Evolutionary conservation across 768 basidiomycete genomes (phyloP).

Genomic region (Pisolithus albus): DNA sequence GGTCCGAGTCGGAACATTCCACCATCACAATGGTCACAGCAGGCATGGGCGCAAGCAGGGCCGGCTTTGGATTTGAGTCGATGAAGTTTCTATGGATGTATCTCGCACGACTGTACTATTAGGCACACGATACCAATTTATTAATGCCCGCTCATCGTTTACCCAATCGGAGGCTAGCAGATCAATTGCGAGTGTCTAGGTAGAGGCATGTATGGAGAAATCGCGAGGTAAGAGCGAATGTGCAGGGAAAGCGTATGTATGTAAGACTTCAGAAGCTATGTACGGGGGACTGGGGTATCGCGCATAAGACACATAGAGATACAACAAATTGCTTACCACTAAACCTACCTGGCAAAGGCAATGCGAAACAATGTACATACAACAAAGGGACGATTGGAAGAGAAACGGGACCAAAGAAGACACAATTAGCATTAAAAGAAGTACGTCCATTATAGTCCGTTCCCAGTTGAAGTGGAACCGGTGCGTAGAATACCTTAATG

Average conservation of each 20-base stretch:
- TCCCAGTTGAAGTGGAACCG: conserved; percentile 2
- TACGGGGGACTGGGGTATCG: neutral
- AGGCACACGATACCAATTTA: neutral
- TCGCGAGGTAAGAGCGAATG: neutral
- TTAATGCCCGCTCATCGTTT: neutral
- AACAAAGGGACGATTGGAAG: neutral
- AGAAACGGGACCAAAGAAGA: neutral
- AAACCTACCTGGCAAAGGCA: conserved; percentile 2
- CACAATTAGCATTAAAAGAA: conserved; percentile 27
- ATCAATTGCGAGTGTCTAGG: too few species aligned
- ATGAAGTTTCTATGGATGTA: conserved; percentile 10
- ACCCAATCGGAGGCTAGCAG: too few species aligned
- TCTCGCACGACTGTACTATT: neutral
- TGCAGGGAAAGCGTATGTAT: neutral
- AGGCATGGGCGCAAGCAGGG: conserved; percentile 37
- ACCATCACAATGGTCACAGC: conserved; percentile 35
- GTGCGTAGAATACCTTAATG: conserved; percentile 7
- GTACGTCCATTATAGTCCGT: conserved; percentile 25
- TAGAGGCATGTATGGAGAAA: neutral
- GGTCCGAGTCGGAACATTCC: conserved; percentile 34
- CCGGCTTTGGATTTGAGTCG: conserved; percentile 34
- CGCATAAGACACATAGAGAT: neutral
- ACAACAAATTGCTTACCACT: conserved; percentile 4
- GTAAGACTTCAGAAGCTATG: neutral
- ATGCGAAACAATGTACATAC: conserved; percentile 2